These are phyloP conservation scores for Globisporangium carolinianum DNA, from an alignment of 352 stramenopile species.

Conservation along the genomic window DNA sequence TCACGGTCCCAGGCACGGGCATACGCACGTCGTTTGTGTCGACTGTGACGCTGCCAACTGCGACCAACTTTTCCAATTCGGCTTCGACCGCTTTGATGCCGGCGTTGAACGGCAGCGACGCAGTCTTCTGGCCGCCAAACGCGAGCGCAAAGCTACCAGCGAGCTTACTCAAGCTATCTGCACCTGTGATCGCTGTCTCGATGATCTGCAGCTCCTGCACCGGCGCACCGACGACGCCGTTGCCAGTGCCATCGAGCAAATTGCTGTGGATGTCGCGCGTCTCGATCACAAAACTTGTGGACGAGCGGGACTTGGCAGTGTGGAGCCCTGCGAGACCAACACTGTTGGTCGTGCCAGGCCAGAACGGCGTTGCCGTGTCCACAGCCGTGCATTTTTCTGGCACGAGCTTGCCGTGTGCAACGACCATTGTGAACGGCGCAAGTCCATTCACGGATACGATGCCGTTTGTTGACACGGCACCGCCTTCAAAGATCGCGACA, in stretches of 20 bases:
- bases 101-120: constrained; percentile 47
- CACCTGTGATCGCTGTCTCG: constrained; percentile 55
- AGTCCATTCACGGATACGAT: constrained; percentile 30
- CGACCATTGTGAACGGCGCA: constrained; percentile 43
- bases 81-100: constrained; percentile 74
- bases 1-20: constrained; percentile 49
- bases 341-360: constrained; percentile 49
- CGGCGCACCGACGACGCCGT: constrained; percentile 41
- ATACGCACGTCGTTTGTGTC: constrained; percentile 84
- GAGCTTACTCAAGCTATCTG: constrained; percentile 26
- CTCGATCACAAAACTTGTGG: constrained; percentile 89
- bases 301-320: constrained; percentile 56
- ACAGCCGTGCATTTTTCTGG: constrained; percentile 62
- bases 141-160: constrained; percentile 72
- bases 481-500: constrained; percentile 27
- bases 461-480: constrained; percentile 22
- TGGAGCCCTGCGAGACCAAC: constrained; percentile 56
- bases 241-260: constrained; percentile 78
- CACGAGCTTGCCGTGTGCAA: constrained; percentile 53
- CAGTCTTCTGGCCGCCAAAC: constrained; percentile 57
- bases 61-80: constrained; percentile 73
- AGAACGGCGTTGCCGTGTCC: constrained; percentile 46
- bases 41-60: constrained; percentile 82
- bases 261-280: constrained; percentile 89
- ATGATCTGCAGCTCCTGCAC: constrained; percentile 89